These are phyloP conservation scores for Triticum timopheevii DNA, from an alignment of 176 grass and related monocot genomes.

Conservation along the genomic window DNA sequence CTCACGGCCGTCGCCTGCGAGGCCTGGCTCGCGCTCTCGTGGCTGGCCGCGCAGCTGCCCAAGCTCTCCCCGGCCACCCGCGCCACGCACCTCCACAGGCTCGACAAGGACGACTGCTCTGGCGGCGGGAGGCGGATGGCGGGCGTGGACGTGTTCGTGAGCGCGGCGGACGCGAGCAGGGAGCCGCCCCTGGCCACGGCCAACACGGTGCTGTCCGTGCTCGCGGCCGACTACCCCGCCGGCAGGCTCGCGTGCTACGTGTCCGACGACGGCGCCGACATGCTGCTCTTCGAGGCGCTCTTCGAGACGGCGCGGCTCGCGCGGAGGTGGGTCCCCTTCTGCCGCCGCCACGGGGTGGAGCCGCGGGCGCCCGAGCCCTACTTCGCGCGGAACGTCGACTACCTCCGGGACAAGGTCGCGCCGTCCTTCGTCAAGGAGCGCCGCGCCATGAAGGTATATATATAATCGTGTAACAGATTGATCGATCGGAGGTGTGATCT, in stretches of 20 bases:
- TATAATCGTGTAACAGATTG: background rate
- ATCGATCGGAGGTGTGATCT: background rate
- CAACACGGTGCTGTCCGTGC: conserved; percentile 56
- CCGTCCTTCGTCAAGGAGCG: conserved; percentile 59
- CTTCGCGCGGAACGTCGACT: conserved; percentile 46
- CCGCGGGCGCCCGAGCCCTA: conserved; percentile 56
- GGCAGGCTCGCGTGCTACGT: conserved; percentile 49
- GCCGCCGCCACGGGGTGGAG: conserved; percentile 46
- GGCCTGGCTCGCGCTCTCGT: conserved; percentile 40
- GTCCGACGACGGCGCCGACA: conserved; percentile 54
- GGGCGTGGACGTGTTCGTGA: conserved; percentile 52
- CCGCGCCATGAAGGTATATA: conserved; percentile 53
- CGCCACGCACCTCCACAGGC: conserved; percentile 24
- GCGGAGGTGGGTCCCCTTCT: conserved; percentile 55
- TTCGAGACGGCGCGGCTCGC: conserved; percentile 37
- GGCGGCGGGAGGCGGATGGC: background rate
- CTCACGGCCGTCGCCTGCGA: conserved; percentile 48
- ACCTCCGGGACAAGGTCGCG: conserved; percentile 40
- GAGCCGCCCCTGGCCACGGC: conserved; percentile 46
- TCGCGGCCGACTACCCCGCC: conserved; percentile 59
- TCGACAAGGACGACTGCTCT: conserved; percentile 17
- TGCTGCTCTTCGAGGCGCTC: conserved; percentile 50
- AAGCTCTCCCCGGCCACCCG: conserved; percentile 50
- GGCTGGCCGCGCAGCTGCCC: conserved; percentile 43
- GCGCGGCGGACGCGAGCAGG: conserved; percentile 18